Base-by-base conservation (phyloP, 2,329 filamentous ascomycete species). In the Fusarium sp. region DNA sequence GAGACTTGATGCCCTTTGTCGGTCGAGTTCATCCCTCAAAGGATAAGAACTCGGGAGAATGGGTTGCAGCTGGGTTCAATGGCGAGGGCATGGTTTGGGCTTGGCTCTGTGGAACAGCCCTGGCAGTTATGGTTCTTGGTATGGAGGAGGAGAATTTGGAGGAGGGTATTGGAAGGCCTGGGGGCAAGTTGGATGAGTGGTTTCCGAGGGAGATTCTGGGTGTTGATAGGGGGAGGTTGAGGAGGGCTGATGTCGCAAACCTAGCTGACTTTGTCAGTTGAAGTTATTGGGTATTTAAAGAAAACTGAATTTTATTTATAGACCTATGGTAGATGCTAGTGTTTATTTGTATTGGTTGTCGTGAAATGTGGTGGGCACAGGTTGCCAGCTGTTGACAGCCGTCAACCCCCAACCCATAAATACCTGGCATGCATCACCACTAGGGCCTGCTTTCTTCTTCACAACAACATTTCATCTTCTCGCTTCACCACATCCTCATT, bases 41-140 rank as follows among this genome's bases (percentile, higher is more conserved):
- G 7, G 67, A 59, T 0, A 62, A 61, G 4, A 61, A 53, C 0
- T 67, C 75, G 0, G 81, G 81, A 2, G 83, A 87, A 71, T 87
- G 84, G 84, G 78, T 86, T n/a, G 78, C 82, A 2, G 84, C 82
- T 1, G 85, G 83, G 1, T 87, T 83, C 70, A 81, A 77, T 44
- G 84, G 84, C 13, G 82, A 86, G 44, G 85, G 85, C 4, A 86
- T 87, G 84, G 82, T 83, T 2, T 84, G 81, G 78, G 81, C 84
- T 3, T 87, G 84, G 84, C 78, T 85, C 13, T 84, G 80, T 46
- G 85, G 84, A 0, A 80, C 79, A 10, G 84, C 83, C 0, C 42
- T 84, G 56, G 84, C 78, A 0, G 66, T 82, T 3, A 84, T 85
- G 82, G 73, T 86, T 8, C 68, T 81, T 0, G 82, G 81, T 0